phyloP scores from a whole-genome alignment of 345 rosid species.

The Eucalyptus cladocalyx region DNA sequence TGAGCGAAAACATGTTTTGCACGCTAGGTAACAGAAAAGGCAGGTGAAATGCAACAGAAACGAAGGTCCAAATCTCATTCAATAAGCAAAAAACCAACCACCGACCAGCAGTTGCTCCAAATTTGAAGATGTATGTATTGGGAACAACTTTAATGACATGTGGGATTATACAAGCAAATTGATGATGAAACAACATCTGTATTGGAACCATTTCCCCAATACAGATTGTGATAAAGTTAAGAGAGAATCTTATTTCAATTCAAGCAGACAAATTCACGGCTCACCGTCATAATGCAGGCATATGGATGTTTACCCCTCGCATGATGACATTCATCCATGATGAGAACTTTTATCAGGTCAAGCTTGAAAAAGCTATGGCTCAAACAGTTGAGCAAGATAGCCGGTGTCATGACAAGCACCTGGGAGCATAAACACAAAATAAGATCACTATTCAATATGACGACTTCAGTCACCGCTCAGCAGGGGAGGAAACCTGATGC shows the following conservation, averaged over 20 bases:
- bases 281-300: constrained; percentile 76
- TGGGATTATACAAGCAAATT: not conserved
- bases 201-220: not conserved
- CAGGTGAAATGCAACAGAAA: not conserved
- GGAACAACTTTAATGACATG: not conserved
- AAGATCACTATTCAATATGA: not conserved
- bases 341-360: constrained; percentile 56
- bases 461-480: not conserved
- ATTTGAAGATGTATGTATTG: not conserved
- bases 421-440: constrained; percentile 3
- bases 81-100: not conserved
- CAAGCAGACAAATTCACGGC: constrained; percentile 1
- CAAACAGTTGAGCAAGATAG: constrained; percentile 60
- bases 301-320: constrained; percentile 61
- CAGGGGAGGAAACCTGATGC: not conserved
- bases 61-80: not conserved
- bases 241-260: not conserved
- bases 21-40: not conserved
- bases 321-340: constrained; percentile 95
- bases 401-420: constrained; percentile 98
- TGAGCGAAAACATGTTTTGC: not conserved
- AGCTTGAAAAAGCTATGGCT: constrained; percentile 51
- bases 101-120: not conserved
- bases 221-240: not conserved
- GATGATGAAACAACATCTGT: not conserved